Evolutionary conservation across 2,329 filamentous ascomycete genomes (phyloP).

Genomic region (Didymella exigua): DNA sequence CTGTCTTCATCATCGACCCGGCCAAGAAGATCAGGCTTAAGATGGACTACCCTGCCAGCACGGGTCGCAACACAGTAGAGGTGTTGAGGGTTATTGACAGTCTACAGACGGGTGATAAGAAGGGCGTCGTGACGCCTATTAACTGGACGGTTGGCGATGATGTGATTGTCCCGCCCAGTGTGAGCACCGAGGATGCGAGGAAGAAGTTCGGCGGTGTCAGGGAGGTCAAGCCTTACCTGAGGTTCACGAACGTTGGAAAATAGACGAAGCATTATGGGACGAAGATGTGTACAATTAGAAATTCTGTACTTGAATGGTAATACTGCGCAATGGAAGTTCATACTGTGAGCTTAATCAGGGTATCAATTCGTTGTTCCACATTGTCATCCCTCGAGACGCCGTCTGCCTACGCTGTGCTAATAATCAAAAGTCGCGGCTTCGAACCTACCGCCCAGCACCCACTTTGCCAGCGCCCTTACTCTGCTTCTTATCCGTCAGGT

Average conservation of each 20-base stretch:
- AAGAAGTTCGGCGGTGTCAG: conserved; percentile 79
- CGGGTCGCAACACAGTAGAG: conserved; percentile 68
- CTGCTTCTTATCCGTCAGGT: conserved; percentile 75
- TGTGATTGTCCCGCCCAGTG: conserved; percentile 84
- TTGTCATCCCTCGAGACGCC: background rate
- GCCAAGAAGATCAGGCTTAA: conserved; percentile 92
- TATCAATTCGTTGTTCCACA: conserved; percentile 1
- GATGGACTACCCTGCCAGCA: conserved; percentile 90
- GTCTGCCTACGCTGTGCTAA: conserved; percentile 9
- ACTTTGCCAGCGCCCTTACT: conserved; percentile 54
- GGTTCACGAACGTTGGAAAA: conserved; percentile 65
- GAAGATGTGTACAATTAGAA: background rate
- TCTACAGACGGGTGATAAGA: conserved; percentile 75
- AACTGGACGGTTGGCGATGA: conserved; percentile 90
- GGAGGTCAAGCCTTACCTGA: conserved; percentile 70
- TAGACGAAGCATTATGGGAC: conserved; percentile 19
- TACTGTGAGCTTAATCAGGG: conserved; percentile 5
- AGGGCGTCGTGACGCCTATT: conserved; percentile 86
- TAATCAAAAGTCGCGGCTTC: background rate
- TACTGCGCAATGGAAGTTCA: too few relatives aligned
- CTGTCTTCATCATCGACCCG: conserved; percentile 93
- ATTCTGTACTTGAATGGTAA: too few relatives aligned
- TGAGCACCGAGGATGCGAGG: conserved; percentile 84
- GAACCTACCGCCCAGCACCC: background rate
- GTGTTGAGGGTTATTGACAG: conserved; percentile 64